Evolutionary conservation across 2,329 filamentous ascomycete genomes (phyloP), one percentile per base, ranked within the genome.

Genomic region (Trichoderma sp.): DNA sequence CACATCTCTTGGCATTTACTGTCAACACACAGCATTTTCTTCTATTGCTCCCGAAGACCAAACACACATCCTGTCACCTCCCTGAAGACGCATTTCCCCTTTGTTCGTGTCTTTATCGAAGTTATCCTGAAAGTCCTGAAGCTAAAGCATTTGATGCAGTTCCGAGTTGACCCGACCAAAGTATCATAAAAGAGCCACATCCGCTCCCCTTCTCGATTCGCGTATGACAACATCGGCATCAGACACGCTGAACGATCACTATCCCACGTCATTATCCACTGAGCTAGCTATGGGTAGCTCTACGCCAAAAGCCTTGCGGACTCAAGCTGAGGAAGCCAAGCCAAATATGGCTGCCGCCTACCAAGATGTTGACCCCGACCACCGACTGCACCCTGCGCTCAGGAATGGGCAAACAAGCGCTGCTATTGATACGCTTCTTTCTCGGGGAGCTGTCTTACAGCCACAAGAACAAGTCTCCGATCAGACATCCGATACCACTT

Each of bases 171-270:
- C 39, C 3, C 36, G 55, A 34, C 57, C 39, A 9, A 50, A 53
- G 17, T 53, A 50, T 43, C 86, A 88, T 76, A 87, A 86, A 75
- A 79, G 86, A 71, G 82, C 85, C 3, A 81, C 82, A 20, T 88
- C 86, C 9, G 86, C 85, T 7, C 85, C 86, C 12, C 81, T 84
- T 71, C 83, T 85, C 67, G 77, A 81, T 9, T 79, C 73, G 23
- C 72, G 70, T 23, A 73, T 75, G 15, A 53, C 72, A 6, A 70
- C 39, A 17, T 12, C 57, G 5, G 59, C 59, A 13, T 32, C 65
- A 30, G 36, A 58, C 28, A 32, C 68, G 8, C 71, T 68, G 20
- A 66, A 70, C 36, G 71, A 70, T 20, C 47, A 71, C 43, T 75
- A 72, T 55, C 72, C 68, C 66, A 74, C 74, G 23, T 73, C 74